Percentiles rank a stretch among this genome's conserved stretches.
Conservation (phyloP, 305 asterid genomes). For the Striga hermonthica region DNA sequence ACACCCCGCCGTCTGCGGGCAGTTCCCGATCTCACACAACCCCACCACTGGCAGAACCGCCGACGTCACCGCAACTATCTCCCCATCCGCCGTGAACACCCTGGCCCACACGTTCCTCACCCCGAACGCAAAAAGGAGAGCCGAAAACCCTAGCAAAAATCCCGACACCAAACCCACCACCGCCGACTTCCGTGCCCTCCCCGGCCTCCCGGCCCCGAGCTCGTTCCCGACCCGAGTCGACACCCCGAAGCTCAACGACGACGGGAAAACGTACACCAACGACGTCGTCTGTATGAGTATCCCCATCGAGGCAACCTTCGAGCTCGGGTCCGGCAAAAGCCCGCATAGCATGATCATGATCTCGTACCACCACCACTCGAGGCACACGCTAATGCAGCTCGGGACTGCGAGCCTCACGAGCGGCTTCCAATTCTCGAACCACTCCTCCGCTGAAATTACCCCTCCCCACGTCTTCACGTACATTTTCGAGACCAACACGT, state of each 20-base stretch:
- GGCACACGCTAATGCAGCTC: constrained; percentile 48
- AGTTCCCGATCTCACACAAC: constrained; percentile 53
- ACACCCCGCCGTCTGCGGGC: constrained; percentile 52
- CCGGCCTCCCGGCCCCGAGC: constrained; percentile 42
- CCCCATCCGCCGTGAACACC: constrained; percentile 38
- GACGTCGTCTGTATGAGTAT: constrained; percentile 51
- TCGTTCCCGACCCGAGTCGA: constrained; percentile 51
- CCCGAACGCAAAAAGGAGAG: constrained; percentile 34
- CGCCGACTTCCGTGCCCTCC: constrained; percentile 36
- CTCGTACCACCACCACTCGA: constrained; percentile 72
- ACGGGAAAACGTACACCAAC: constrained; percentile 49
- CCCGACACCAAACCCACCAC: constrained; percentile 34
- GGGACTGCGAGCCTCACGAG: constrained; percentile 41
- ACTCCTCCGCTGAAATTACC: constrained; percentile 29
- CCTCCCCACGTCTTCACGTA: constrained; percentile 44
- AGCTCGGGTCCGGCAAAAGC: constrained; percentile 41
- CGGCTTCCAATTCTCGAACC: constrained; percentile 36
- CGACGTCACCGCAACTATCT: constrained; percentile 38
- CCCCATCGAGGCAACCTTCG: constrained; percentile 57
- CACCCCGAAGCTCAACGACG: constrained; percentile 43
- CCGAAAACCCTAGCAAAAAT: constrained; percentile 34
- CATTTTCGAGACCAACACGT: constrained; percentile 33
- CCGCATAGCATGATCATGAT: constrained; percentile 56
- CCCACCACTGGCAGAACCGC: constrained; percentile 47
- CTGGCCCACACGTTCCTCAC: constrained; percentile 45